Evolutionary conservation across 768 basidiomycete species (phyloP).

Genomic region (Xanthoconium purpureum): DNA sequence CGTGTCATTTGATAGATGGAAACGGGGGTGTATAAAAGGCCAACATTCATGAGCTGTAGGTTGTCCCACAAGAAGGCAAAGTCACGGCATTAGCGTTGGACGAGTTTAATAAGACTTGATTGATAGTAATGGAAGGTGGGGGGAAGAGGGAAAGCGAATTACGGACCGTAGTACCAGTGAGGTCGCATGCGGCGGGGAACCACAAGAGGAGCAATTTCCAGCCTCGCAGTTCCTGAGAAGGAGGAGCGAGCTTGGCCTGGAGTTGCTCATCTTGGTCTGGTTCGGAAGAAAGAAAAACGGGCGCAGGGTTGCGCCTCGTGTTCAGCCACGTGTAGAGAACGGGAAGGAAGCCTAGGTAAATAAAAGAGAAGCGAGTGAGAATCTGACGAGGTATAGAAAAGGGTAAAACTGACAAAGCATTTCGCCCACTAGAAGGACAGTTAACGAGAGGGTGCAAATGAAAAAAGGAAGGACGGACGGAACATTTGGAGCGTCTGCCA

Average conservation of each 20-base stretch:
- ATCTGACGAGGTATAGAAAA: conserved; percentile 7
- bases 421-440: conserved; percentile 73
- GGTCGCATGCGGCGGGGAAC: conserved; percentile 87
- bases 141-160: conserved; percentile 13
- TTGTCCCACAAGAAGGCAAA: conserved; percentile 10
- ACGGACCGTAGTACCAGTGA: conserved; percentile 86
- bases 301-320: conserved; percentile 41
- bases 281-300: conserved; percentile 56
- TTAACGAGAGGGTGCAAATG: conserved; percentile 23
- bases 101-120: conserved; percentile 3
- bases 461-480: conserved; percentile 46
- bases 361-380: conserved; percentile 18
- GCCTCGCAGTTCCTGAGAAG: conserved; percentile 53
- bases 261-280: conserved; percentile 42
- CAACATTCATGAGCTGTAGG: conserved; percentile 83
- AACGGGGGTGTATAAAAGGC: conserved; percentile 93
- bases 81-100: conserved; percentile 19
- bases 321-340: conserved; percentile 69
- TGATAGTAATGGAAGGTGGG: conserved; percentile 7
- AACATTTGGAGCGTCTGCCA: conserved; percentile 93
- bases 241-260: conserved; percentile 30
- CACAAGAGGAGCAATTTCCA: conserved; percentile 75
- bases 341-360: conserved; percentile 72
- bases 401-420: conserved; percentile 71
- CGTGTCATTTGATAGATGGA: conserved; percentile 97